phyloP scores from a whole-genome alignment of 495 filamentous ascomycete genomes.

The Hyaloscypha variabilis region DNA sequence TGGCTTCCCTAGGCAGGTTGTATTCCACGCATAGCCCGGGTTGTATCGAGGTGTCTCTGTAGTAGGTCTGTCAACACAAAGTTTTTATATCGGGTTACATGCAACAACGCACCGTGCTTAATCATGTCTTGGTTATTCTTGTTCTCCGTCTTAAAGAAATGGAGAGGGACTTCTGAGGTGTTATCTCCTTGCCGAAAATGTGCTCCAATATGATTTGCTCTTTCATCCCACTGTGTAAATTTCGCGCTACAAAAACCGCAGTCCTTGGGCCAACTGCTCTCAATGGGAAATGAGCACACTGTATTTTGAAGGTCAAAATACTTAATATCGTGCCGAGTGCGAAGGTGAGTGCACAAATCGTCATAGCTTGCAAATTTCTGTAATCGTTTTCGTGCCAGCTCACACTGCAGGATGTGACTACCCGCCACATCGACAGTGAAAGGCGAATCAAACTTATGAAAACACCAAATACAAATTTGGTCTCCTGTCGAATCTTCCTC shows the following conservation, averaged over 20 bases:
- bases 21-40: slow-evolving; percentile 5
- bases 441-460: slow-evolving; percentile 3
- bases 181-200: slow-evolving; percentile 5
- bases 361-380: slow-evolving; percentile 2
- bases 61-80: slow-evolving; percentile 1
- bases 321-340: slow-evolving; percentile 6
- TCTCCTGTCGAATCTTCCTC: slow-evolving; percentile 5
- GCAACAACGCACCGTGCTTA: slow-evolving; percentile 6
- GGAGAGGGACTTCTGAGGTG: background rate
- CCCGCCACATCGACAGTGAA: slow-evolving; percentile 3
- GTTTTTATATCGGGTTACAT: background rate
- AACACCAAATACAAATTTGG: slow-evolving; percentile 4
- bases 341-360: slow-evolving; percentile 7
- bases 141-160: background rate
- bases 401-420: slow-evolving; percentile 9
- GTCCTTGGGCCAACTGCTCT: slow-evolving; percentile 4
- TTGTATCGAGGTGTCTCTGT: background rate
- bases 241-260: slow-evolving; percentile 9
- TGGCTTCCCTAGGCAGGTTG: background rate
- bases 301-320: slow-evolving; percentile 1
- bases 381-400: slow-evolving; percentile 10
- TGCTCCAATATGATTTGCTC: slow-evolving; percentile 8
- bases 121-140: background rate
- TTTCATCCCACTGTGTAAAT: slow-evolving; percentile 3
- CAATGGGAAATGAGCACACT: background rate